Base-by-base conservation (phyloP, 2,329 filamentous ascomycete genomes). In the Penicillium occitanis region DNA sequence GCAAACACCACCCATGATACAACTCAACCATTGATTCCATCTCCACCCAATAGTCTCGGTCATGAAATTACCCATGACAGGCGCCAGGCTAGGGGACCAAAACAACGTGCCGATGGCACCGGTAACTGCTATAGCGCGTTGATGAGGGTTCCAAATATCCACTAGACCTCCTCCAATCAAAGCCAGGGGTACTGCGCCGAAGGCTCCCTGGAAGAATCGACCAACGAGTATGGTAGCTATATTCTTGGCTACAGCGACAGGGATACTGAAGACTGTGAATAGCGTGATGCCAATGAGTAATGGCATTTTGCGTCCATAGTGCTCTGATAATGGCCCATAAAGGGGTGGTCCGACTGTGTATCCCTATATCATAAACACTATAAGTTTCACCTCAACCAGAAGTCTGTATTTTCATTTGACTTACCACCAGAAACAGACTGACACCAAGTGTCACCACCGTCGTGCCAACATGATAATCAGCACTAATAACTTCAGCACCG, bases 401-500 rank as follows among this genome's bases (percentile, higher is more conserved):
- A 5, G 17, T 35, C 17, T 22, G 51, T 19, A 37, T 4, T 19
- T 55, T 5, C n/a, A 19, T 13, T 35, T 55, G 51, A 55, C 51
- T 55, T 35, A 55, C 51, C 17, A 55, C 30, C 8, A 55, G 51
- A 4, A 60, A 61, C 3, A 65, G 25, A 50, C 35, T 50, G 35
- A 60, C 30, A 35, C 53, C 40, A 17, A 65, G 63, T 8, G 44
- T 60, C 11, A 48, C 51, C 13, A 61, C 37, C 2, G 25, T 60
- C 6, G 25, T 92, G 93, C 37, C 25, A 19, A 53, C 37, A 19
- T 46, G 19, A 44, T 62, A 65, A 62, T 91, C 88, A 17, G 82
- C 75, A 72, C 87, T 86, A 76, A 95, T 86, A 0, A 90, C 88
- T 59, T 46, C 44, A n/a, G 44, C 33, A 0, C 87, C 85, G 35